A percentile compares a stretch with the other conserved stretches of the same genome.
These are phyloP conservation scores for Pythium pyrilobum DNA, from an alignment of 352 stramenopile species.

Conservation along the genomic window DNA sequence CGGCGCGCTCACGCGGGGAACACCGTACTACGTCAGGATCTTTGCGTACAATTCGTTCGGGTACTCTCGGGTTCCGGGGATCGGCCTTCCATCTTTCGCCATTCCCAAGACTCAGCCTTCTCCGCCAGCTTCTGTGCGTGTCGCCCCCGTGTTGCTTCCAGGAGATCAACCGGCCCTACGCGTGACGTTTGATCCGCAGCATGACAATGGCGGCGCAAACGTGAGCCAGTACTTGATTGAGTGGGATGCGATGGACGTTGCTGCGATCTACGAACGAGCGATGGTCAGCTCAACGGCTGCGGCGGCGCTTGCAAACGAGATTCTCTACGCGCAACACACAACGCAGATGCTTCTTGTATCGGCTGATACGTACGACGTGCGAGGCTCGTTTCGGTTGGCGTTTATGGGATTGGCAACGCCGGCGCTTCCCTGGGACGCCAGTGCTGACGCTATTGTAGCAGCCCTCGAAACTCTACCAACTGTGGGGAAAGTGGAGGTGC, in stretches of 20 bases:
- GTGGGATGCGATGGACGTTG: conserved; percentile 89
- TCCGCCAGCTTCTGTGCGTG: conserved; percentile 43
- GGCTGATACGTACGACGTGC: conserved; percentile 74
- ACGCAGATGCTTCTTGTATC: conserved; percentile 88
- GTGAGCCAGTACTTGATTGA: conserved; percentile 91
- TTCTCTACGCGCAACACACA: conserved; percentile 82
- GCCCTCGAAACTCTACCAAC: conserved; percentile 79
- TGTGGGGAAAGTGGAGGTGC: conserved; percentile 76
- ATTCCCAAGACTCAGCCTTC: conserved; percentile 74
- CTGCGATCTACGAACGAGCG: conserved; percentile 38
- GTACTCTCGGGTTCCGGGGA: conserved; percentile 68
- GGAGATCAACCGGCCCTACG: conserved; percentile 44
- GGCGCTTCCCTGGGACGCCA: conserved; percentile 66
- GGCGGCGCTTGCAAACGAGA: conserved; percentile 30
- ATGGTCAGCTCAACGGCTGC: conserved; percentile 22
- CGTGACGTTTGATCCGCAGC: conserved; percentile 73
- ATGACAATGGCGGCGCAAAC: conserved; percentile 73
- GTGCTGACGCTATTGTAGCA: conserved; percentile 68
- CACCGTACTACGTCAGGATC: conserved; percentile 87
- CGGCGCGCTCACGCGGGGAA: conserved; percentile 62
- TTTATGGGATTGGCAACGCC: conserved; percentile 67
- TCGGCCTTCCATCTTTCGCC: conserved; percentile 62
- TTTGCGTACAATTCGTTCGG: conserved; percentile 92
- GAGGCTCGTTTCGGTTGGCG: conserved; percentile 81
- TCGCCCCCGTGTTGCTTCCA: conserved; percentile 25